Conservation (phyloP, 2,329 filamentous ascomycete genomes). For the Penicillium occitanis region DNA sequence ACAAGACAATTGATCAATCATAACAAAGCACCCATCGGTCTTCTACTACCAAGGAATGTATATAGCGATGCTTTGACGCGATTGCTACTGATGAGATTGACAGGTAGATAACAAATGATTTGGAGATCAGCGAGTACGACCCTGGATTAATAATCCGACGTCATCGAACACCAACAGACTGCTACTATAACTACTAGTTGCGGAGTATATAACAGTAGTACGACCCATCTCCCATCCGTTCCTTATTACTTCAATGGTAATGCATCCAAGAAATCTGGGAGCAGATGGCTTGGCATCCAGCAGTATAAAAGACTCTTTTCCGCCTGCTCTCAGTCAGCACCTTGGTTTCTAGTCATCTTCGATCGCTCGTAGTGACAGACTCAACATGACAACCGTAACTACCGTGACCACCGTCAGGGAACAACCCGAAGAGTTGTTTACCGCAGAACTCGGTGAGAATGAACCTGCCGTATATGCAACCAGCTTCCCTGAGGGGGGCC, state of each 20-base stretch:
- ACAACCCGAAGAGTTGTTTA: background rate
- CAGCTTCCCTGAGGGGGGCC: slow-evolving; percentile 44
- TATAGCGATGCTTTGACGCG: background rate
- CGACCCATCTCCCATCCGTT: no score
- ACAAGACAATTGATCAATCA: background rate
- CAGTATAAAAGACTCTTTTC: background rate
- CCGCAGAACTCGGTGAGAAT: background rate
- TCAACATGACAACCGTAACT: background rate
- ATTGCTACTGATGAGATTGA: background rate
- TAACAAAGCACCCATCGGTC: no score
- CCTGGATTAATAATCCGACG: slow-evolving; percentile 6
- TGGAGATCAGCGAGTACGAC: background rate
- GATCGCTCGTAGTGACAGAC: background rate
- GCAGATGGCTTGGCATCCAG: background rate
- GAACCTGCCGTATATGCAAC: slow-evolving; percentile 5
- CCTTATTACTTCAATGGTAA: background rate
- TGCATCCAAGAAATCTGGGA: background rate
- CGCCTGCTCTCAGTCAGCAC: background rate
- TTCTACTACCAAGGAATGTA: background rate
- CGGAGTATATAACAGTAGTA: background rate
- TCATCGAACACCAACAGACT: background rate
- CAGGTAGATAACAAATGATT: background rate
- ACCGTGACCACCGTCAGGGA: background rate
- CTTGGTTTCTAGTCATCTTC: background rate
- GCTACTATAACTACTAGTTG: background rate